Conservation (phyloP, 2,329 filamentous ascomycete genomes). For the Penicillium sp. region DNA sequence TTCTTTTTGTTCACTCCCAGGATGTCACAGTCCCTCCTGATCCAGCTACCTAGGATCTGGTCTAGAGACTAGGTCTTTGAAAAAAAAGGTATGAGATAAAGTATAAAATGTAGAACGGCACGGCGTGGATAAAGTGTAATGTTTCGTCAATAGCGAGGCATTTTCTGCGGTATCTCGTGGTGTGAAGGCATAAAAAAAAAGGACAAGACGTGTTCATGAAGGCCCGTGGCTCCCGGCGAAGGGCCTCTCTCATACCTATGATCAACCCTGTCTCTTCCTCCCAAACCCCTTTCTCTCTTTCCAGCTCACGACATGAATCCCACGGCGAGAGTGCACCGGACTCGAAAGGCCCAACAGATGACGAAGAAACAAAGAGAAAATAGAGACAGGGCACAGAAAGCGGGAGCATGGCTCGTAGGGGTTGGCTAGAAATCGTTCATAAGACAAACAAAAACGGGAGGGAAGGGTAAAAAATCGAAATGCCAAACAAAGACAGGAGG, state of each 20-base stretch:
- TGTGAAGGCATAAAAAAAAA: slow-evolving; percentile 32
- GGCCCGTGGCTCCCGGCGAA: slow-evolving; percentile 19
- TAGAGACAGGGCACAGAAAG: slow-evolving; percentile 16
- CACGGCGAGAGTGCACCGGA: slow-evolving; percentile 13
- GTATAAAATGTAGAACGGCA: neutral
- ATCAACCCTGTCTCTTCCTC: slow-evolving; percentile 2
- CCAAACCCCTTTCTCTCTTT: slow-evolving; percentile 5
- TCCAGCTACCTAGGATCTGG: neutral
- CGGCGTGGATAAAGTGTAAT: slow-evolving; percentile 9
- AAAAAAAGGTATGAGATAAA: neutral
- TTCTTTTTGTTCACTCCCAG: neutral
- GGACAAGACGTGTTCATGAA: slow-evolving; percentile 19
- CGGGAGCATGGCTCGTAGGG: slow-evolving; percentile 19
- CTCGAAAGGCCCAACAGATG: slow-evolving; percentile 13
- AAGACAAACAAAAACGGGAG: slow-evolving; percentile 12
- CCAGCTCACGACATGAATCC: slow-evolving; percentile 10
- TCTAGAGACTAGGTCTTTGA: neutral
- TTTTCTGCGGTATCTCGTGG: slow-evolving; percentile 39
- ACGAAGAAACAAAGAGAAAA: slow-evolving; percentile 17
- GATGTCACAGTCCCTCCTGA: neutral
- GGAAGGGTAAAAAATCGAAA: slow-evolving; percentile 3
- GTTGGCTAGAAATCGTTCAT: slow-evolving; percentile 12
- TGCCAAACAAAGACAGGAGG: slow-evolving; percentile 7
- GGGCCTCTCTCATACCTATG: slow-evolving; percentile 14
- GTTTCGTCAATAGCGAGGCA: slow-evolving; percentile 36